Evolutionary conservation across 2,329 filamentous ascomycete species (phyloP), one percentile per base, ranked within the genome.

Genomic region (Davidsoniella virescens): DNA sequence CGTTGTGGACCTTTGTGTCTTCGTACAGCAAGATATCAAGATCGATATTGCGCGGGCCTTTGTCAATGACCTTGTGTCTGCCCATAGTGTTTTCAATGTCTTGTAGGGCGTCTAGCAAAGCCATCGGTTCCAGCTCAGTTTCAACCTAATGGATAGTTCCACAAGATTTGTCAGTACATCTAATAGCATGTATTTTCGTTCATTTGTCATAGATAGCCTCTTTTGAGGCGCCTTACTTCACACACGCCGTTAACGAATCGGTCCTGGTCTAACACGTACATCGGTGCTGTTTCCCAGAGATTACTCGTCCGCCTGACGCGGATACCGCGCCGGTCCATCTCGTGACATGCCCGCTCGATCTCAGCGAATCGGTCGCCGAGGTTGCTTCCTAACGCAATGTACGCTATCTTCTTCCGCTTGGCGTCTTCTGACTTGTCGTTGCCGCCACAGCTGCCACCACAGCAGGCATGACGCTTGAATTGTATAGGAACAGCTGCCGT

Each of bases 21-120:
- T 80, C 82, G 60, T 94, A 95, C 1, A 95, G 70, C 16, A 96
- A 68, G 44, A 98, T 87, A 60, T 98, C 92, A 12, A 98, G 70
- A 60, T 98, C 92, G 54, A 98, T 94, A 60, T 87, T 94, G 25
- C 92, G 76, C 1, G 92, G 92, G 0, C 92, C 92, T 62, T 98
- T 98, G 59, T 95, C 87, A 40, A 96, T 77, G 41, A 86, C 59
- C 64, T 95, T 95, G 55, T 78, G 75, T 51, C 92, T 76, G 0
- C 88, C 88, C 60, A 95, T 75, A 0, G 69, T 68, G 44, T 75
- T 78, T 62, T 98, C 92, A 57, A 98, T 90, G 29, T 74, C 73
- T 61, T 98, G 90, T 1, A 98, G 74, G 53, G 77, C 69, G 60
- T 94, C 80, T 23, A 98, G 69, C 16, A 98, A 73, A 41, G 78